A percentile compares a stretch with the other conserved stretches of the same genome.
Evolutionary conservation across 23 red algal genomes (phyloP).

Genomic region (Gracilariopsis chorda): DNA sequence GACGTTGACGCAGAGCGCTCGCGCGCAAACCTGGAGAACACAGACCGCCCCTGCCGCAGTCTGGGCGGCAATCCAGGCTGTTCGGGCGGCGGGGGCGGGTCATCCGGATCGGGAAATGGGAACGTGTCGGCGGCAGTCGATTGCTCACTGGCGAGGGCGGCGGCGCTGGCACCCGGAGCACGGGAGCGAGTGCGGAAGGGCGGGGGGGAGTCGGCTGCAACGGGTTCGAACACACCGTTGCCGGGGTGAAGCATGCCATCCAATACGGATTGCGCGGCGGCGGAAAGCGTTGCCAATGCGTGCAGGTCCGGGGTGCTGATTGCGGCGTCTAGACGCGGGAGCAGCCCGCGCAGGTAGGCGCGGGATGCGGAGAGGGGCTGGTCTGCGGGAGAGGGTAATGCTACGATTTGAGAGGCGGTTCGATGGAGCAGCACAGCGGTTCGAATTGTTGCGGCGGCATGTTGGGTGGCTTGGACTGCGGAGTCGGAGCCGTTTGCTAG

Average conservation of each 20-base stretch:
- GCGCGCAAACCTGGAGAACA: neutral
- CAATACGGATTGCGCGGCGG: neutral
- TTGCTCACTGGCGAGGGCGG: neutral
- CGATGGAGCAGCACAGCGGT: no score
- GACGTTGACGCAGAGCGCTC: neutral
- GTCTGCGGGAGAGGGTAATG: no score
- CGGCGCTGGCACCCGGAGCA: neutral
- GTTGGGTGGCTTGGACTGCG: no score
- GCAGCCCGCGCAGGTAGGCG: neutral
- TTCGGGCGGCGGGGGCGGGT: neutral
- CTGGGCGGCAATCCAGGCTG: neutral
- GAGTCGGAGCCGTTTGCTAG: no score
- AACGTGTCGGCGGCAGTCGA: neutral
- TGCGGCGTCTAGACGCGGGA: neutral
- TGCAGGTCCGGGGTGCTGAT: neutral
- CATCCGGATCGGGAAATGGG: no score
- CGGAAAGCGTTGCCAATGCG: neutral
- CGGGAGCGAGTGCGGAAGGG: neutral
- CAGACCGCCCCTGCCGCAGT: neutral
- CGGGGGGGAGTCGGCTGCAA: neutral
- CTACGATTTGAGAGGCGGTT: no score
- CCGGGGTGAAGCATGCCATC: neutral
- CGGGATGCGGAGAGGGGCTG: no score
- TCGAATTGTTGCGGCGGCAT: no score
- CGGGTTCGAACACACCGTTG: neutral